phyloP scores from a whole-genome alignment of 169 alveolate genomes.

The Besnoitia besnoiti region DNA sequence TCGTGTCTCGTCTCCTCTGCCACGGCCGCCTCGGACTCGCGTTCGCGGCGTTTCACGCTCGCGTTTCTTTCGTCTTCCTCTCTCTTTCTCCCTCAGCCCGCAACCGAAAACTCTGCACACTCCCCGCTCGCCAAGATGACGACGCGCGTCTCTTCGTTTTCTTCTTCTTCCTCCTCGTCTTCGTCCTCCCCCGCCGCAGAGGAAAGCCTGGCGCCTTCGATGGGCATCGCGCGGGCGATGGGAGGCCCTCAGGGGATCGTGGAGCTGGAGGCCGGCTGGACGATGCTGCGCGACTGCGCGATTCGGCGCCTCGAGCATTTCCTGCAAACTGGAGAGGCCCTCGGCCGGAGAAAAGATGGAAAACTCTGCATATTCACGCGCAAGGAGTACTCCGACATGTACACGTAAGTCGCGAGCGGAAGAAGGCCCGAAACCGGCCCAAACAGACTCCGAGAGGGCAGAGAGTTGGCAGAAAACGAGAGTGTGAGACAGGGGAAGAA shows the following conservation, averaged over 20 bases:
- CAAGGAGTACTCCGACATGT: slow-evolving; percentile 29
- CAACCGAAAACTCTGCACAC: too few relatives aligned
- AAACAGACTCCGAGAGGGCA: too few relatives aligned
- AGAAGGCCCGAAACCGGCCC: too few relatives aligned
- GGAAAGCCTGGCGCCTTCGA: neutral
- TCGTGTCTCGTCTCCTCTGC: too few relatives aligned
- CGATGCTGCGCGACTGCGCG: slow-evolving; percentile 15
- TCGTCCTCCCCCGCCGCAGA: neutral
- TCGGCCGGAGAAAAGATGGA: neutral
- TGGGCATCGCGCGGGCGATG: neutral
- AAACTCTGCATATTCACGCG: slow-evolving; percentile 8
- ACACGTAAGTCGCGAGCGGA: slow-evolving; percentile 37
- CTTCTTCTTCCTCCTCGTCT: neutral
- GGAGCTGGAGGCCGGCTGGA: slow-evolving; percentile 22
- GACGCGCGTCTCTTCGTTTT: neutral
- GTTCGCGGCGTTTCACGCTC: neutral
- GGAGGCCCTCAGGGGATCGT: slow-evolving; percentile 31
- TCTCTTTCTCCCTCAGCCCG: neutral
- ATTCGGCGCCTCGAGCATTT: slow-evolving; percentile 20
- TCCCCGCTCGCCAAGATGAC: neutral
- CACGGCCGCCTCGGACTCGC: neutral
- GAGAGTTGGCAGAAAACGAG: too few relatives aligned
- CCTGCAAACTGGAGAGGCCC: slow-evolving; percentile 15
- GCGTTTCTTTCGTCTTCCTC: too few relatives aligned
- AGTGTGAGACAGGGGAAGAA: too few relatives aligned